Conservation (phyloP, 345 rosid species). For the Citrus reticulata region DNA sequence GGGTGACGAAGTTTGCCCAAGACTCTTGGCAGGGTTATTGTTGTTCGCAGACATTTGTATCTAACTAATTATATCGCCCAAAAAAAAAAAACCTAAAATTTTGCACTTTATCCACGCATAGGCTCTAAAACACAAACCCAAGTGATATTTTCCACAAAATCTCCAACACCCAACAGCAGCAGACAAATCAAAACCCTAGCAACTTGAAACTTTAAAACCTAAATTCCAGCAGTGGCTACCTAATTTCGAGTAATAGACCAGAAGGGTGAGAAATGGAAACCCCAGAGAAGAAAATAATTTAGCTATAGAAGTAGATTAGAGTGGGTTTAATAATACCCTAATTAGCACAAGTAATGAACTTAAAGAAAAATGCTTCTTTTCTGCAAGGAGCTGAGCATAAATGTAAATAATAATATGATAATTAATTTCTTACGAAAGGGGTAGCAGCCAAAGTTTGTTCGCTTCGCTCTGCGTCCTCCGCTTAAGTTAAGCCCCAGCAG, state of each 20-base stretch:
- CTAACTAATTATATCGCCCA: background rate
- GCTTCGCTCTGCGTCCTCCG: background rate
- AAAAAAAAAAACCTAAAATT: background rate
- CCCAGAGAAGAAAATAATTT: background rate
- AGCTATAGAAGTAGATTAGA: background rate
- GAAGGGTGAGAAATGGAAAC: background rate
- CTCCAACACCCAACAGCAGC: background rate
- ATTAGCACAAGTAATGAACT: background rate
- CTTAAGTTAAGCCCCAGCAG: background rate
- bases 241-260: background rate
- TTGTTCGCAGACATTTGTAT: constrained; percentile 53
- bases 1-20: constrained; percentile 63
- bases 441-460: background rate
- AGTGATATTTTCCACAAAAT: background rate
- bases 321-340: constrained; percentile 4
- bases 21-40: constrained; percentile 58
- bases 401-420: background rate
- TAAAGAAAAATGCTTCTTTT: background rate
- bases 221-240: background rate
- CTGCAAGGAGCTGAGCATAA: background rate
- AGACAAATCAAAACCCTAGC: background rate
- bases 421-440: background rate
- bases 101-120: background rate
- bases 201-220: background rate
- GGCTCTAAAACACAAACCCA: background rate